Base-by-base conservation (phyloP, 2,329 filamentous ascomycete genomes). In the Arthrobotrys entomopaga region DNA sequence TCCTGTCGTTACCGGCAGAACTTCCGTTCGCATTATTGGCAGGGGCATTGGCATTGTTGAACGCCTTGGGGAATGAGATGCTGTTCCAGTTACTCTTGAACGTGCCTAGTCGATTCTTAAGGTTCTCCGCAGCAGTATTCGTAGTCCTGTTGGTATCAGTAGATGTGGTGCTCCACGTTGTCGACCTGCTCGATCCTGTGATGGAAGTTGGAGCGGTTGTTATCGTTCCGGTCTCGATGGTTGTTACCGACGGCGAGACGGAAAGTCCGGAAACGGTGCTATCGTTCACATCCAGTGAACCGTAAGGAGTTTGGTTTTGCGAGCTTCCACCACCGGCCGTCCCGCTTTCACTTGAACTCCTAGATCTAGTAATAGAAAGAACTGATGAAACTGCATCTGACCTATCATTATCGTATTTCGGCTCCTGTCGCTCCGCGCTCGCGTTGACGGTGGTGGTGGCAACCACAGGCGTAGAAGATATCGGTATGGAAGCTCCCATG, bases 341-440 rank as follows among this genome's bases (percentile, higher is more conserved):
- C 38, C 57, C 64, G 34, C 63, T 64, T 16, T 57, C 64, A 49
- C 63, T 67, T 15, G 70, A 75, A 16, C 63, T 67, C n/a, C 64
- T 64, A 63, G 70, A 75, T 48, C 64, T 57, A n/a, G 57, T 53
- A 34, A 75, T 64, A 7, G 70, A 75, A 63, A 75, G 53, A 10
- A 67, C 70, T 26, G 63, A 65, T 4, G 70, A 75, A 10, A 75
- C 70, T 10, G 70, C 70, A 16, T 75, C 70, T 15, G 63, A 67
- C 24, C 38, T 67, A 16, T 75, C 70, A 13, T 67, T 69, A 24
- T 75, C 70, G 20, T 67, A 69, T 22, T 69, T 75, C n/a, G 63
- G 58, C 15, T 75, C 70, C 20, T 75, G 70, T 29, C 69, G 60
- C 22, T 75, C 70, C 3, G 70, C 70, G n/a, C 42, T 65, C 8